Conservation (phyloP, 495 filamentous ascomycete species). For the Staphylotrichum longicolle region DNA sequence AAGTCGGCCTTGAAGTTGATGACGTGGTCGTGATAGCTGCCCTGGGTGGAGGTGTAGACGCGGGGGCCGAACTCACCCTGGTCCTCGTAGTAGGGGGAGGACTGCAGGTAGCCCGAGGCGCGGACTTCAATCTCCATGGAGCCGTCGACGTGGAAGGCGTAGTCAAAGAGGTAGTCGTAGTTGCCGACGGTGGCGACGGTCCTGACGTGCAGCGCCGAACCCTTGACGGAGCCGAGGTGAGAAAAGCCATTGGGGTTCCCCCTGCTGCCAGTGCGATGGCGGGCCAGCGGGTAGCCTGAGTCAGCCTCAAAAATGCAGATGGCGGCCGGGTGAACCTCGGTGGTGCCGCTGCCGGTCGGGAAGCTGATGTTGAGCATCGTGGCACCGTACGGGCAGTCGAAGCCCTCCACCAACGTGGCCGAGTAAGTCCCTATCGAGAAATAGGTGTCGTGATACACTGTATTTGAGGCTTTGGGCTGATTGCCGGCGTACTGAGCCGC, state of each 20-base stretch:
- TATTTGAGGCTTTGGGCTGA: conserved; percentile 47
- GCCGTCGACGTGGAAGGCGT: conserved; percentile 57
- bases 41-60: conserved; percentile 46
- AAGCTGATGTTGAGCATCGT: conserved; percentile 45
- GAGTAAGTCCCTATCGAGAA: too few relatives aligned
- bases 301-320: conserved; percentile 57
- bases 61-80: conserved; percentile 47
- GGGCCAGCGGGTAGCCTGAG: conserved; percentile 45
- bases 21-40: conserved; percentile 53
- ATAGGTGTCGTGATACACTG: conserved; percentile 49
- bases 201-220: conserved; percentile 46
- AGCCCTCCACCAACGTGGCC: conserved; percentile 50
- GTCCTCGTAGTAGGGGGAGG: conserved; percentile 47
- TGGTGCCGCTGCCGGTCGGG: conserved; percentile 34
- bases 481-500: conserved; percentile 53
- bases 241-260: conserved; percentile 37
- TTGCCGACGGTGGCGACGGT: conserved; percentile 53
- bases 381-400: conserved; percentile 53
- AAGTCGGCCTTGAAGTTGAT: conserved; percentile 57
- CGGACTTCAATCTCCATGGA: conserved; percentile 55
- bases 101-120: conserved; percentile 56
- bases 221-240: conserved; percentile 44
- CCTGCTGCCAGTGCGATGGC: conserved; percentile 42
- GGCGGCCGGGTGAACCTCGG: conserved; percentile 38
- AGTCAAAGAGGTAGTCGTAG: conserved; percentile 50